These are phyloP conservation scores for Phtheirospermum japonicum DNA, from an alignment of 257 asterid genomes.

Conservation along the genomic window DNA sequence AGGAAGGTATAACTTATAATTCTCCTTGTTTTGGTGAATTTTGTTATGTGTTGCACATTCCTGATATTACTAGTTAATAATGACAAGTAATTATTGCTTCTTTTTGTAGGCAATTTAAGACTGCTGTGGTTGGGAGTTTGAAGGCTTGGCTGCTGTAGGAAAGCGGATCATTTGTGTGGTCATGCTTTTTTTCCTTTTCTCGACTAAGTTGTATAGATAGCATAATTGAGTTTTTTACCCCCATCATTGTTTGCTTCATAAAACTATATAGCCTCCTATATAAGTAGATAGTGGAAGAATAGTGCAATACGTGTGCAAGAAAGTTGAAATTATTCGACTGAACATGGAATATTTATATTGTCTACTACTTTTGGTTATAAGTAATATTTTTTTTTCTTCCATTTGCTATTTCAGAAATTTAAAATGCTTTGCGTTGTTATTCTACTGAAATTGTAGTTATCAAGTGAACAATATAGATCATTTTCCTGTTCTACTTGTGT, in stretches of 20 bases:
- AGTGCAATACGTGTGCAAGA: neutral
- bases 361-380: neutral
- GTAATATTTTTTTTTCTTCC: too few species aligned
- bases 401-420: too few species aligned
- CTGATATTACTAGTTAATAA: neutral
- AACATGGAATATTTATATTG: neutral
- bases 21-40: neutral
- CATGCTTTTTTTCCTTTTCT: neutral
- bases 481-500: neutral
- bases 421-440: neutral
- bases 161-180: neutral
- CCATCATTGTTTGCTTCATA: neutral
- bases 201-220: neutral
- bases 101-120: conserved; percentile 9
- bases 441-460: neutral
- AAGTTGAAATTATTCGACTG: neutral
- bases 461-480: neutral
- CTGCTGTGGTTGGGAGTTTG: neutral
- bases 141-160: conserved; percentile 12
- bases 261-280: too few species aligned
- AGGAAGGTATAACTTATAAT: neutral
- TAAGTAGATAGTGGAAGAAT: too few species aligned
- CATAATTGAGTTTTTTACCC: neutral
- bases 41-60: neutral
- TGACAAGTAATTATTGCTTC: neutral